Evolutionary conservation across 129 eudicot genomes (phyloP).

Genomic region (Flaveria robusta): DNA sequence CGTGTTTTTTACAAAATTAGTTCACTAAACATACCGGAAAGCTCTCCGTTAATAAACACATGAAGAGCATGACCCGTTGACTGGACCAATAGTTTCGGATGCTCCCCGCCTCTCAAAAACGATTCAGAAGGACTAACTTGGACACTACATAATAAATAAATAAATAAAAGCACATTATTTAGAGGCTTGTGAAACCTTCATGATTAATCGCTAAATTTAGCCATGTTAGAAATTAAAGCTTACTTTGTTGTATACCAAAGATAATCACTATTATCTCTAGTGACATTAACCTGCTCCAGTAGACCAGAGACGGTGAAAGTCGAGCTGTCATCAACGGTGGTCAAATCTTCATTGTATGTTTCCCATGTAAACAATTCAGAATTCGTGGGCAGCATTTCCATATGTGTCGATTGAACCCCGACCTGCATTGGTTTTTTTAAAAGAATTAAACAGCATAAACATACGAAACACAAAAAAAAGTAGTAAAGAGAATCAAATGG

Average conservation of each 20-base stretch:
- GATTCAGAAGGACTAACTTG: slow-evolving; percentile 77
- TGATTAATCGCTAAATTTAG: background rate
- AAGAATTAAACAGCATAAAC: background rate
- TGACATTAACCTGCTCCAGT: slow-evolving; percentile 56
- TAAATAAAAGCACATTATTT: slow-evolving; percentile 3
- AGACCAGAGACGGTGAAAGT: slow-evolving; percentile 51
- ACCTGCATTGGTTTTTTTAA: slow-evolving; percentile 31
- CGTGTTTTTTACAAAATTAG: background rate
- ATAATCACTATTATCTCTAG: slow-evolving; percentile 61
- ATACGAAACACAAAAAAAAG: background rate
- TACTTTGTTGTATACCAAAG: slow-evolving; percentile 60
- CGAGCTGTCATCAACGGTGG: slow-evolving; percentile 48
- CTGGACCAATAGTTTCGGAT: slow-evolving; percentile 67
- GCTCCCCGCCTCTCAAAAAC: slow-evolving; percentile 65
- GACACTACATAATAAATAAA: slow-evolving; percentile 55
- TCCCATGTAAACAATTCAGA: slow-evolving; percentile 52
- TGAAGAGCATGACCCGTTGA: slow-evolving; percentile 92
- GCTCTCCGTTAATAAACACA: slow-evolving; percentile 78
- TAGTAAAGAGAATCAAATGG: background rate
- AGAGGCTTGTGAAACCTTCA: background rate
- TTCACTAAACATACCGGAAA: slow-evolving; percentile 51
- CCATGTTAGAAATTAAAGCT: slow-evolving; percentile 19
- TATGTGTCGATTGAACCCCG: slow-evolving; percentile 58
- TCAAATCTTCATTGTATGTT: slow-evolving; percentile 52
- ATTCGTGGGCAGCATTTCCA: slow-evolving; percentile 53